Conservation (phyloP, 768 basidiomycete species). For the Mycena floridula region DNA sequence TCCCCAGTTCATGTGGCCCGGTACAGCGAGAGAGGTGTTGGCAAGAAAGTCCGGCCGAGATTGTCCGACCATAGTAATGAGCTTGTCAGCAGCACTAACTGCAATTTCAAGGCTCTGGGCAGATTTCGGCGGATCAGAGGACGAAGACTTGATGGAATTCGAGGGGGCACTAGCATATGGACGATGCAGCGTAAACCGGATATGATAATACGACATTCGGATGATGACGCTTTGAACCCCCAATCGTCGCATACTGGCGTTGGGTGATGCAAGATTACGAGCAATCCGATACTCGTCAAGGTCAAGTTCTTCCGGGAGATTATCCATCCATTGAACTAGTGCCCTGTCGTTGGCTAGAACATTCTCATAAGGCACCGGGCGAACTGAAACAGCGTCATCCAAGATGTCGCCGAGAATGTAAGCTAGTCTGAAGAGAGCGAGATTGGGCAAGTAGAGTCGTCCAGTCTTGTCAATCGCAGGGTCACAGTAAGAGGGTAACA, state of each 20-base stretch:
- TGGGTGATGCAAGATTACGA: conserved; percentile 60
- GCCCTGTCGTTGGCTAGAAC: conserved; percentile 68
- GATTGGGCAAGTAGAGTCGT: conserved; percentile 66
- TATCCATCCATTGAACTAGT: conserved; percentile 69
- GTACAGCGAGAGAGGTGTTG: conserved; percentile 62
- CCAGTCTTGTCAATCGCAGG: conserved; percentile 56
- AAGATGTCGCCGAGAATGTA: conserved; percentile 80
- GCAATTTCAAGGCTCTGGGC: conserved; percentile 67
- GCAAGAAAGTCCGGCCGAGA: conserved; percentile 71
- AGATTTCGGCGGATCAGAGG: conserved; percentile 35
- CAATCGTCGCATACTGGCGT: conserved; percentile 52
- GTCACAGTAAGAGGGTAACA: conserved; percentile 64
- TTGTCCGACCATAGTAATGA: conserved; percentile 73
- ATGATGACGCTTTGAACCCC: conserved; percentile 82
- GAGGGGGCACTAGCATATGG: conserved; percentile 51
- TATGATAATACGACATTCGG: conserved; percentile 72
- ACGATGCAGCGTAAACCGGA: conserved; percentile 79
- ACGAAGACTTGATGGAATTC: conserved; percentile 15
- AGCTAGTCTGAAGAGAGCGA: conserved; percentile 71
- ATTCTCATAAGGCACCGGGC: conserved; percentile 72
- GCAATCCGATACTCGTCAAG: conserved; percentile 74
- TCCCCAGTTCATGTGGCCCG: conserved; percentile 80
- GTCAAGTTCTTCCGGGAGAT: conserved; percentile 67
- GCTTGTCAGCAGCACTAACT: conserved; percentile 68
- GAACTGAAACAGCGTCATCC: conserved; percentile 76